phyloP scores from a whole-genome alignment of 257 asterid genomes.

The Solanum piurae region DNA sequence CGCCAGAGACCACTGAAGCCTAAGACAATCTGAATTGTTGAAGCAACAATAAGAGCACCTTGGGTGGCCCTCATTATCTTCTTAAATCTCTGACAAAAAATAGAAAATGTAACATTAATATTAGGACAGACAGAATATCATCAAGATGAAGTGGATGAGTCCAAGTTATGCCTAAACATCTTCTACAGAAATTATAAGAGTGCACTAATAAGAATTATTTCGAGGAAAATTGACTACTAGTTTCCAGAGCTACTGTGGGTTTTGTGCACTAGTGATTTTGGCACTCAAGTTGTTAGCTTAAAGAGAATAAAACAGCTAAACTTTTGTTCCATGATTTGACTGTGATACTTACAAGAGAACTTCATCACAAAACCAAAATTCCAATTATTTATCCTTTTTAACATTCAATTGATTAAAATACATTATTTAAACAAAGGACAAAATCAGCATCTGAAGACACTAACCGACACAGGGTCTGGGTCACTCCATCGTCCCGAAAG shows the following conservation, averaged over 20 bases:
- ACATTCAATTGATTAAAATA: background rate
- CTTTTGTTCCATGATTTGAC: background rate
- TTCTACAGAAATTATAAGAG: background rate
- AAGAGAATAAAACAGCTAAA: background rate
- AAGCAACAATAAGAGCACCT: constrained; percentile 76
- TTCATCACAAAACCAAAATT: background rate
- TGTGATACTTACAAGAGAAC: background rate
- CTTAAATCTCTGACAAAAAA: constrained; percentile 43
- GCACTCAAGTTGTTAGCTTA: background rate
- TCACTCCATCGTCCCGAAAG: constrained; percentile 80
- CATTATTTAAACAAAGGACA: background rate
- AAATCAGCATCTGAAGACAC: background rate
- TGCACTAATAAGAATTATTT: background rate
- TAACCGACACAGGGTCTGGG: constrained; percentile 68
- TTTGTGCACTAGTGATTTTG: background rate
- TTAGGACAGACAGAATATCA: background rate
- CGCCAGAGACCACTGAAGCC: constrained; percentile 98
- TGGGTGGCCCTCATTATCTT: constrained; percentile 86
- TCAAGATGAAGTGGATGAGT: background rate
- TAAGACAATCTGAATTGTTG: constrained; percentile 67
- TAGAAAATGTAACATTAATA: background rate
- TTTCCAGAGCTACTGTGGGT: background rate
- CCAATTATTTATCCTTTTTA: background rate
- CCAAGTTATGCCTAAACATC: background rate
- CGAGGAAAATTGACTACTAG: background rate